phyloP scores from a whole-genome alignment of 2,329 filamentous ascomycete genomes.

The Boeremia exigua region DNA sequence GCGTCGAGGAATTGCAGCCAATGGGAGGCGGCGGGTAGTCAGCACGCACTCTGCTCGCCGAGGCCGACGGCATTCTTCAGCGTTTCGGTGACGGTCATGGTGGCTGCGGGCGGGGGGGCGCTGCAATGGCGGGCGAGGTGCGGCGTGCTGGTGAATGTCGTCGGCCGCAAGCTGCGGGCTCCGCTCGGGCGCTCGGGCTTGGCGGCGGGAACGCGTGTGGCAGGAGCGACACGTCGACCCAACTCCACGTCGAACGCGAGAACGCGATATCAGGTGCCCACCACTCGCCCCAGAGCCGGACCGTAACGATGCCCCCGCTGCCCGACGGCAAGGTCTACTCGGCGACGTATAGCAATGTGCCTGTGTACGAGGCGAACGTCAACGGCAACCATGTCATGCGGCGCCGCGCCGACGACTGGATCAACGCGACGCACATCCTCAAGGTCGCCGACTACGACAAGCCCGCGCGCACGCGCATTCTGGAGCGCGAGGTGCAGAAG shows the following conservation, averaged over 20 bases:
- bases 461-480: constrained; percentile 88
- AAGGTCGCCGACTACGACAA: constrained; percentile 98
- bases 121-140: constrained; percentile 19
- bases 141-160: constrained; percentile 22
- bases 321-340: constrained; percentile 62
- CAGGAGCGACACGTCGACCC: background rate
- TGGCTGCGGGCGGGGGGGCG: constrained; percentile 30
- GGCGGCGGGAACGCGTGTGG: background rate
- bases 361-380: constrained; percentile 92
- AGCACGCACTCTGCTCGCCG: constrained; percentile 40
- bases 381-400: constrained; percentile 95
- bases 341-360: constrained; percentile 78
- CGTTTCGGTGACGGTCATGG: constrained; percentile 53
- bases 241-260: constrained; percentile 4
- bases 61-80: constrained; percentile 58
- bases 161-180: background rate
- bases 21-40: constrained; percentile 26
- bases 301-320: constrained; percentile 44
- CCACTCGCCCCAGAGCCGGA: background rate
- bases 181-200: background rate
- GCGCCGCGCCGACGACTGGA: constrained; percentile 90
- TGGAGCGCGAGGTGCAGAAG: constrained; percentile 96
- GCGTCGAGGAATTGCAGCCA: constrained; percentile 19
- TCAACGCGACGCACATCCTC: constrained; percentile 98
- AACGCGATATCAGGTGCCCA: constrained; percentile 9